phyloP scores from a whole-genome alignment of 148 eudicot genomes.

The Cornus florida region DNA sequence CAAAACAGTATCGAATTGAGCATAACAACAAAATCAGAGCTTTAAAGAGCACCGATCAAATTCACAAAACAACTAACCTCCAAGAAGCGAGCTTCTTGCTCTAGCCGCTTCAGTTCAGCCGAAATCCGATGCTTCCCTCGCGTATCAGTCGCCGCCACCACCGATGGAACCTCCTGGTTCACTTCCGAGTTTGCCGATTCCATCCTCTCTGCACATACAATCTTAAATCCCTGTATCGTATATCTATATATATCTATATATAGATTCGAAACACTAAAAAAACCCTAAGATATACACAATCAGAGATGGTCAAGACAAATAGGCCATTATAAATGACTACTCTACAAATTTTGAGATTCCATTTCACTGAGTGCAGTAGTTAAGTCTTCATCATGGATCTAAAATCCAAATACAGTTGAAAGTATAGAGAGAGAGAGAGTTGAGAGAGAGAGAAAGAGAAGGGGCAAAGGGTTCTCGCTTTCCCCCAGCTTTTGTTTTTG shows the following conservation, averaged over 20 bases:
- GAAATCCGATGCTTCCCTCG: slow-evolving; percentile 78
- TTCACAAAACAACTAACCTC: slow-evolving; percentile 38
- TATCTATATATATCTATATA: background rate
- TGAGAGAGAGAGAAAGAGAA: background rate
- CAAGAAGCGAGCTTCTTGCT: slow-evolving; percentile 69
- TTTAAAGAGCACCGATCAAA: background rate
- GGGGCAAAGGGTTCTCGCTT: background rate
- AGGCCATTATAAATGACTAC: background rate
- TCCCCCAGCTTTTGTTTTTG: background rate
- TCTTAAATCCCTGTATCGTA: background rate
- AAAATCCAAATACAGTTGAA: background rate
- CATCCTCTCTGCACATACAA: slow-evolving; percentile 19
- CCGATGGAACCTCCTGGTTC: slow-evolving; percentile 39
- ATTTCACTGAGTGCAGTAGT: background rate
- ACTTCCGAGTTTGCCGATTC: slow-evolving; percentile 31
- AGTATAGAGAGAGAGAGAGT: background rate
- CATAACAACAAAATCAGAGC: background rate
- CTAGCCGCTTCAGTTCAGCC: slow-evolving; percentile 83
- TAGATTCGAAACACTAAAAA: background rate
- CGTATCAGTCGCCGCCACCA: slow-evolving; percentile 38
- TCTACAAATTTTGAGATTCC: background rate
- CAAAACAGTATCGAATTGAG: background rate
- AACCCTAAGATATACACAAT: background rate
- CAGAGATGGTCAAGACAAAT: background rate
- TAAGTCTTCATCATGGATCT: background rate